Conservation (phyloP, 140 eudicot genomes). For the Flaveria floridana region DNA sequence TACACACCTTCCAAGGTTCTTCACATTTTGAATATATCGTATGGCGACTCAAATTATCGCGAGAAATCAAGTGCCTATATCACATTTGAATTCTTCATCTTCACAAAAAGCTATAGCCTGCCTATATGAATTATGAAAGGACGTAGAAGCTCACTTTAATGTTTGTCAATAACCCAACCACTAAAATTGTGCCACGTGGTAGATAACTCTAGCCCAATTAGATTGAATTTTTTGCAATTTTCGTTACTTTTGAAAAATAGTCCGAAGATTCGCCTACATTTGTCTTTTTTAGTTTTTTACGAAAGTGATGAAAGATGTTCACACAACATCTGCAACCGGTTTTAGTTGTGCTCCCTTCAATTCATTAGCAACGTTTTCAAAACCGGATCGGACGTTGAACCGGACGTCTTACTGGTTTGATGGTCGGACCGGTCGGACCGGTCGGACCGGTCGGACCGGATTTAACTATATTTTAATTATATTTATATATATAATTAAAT, state of each 20-base stretch:
- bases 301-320: too few relatives aligned
- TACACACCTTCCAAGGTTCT: background rate
- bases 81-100: constrained; percentile 21
- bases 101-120: background rate
- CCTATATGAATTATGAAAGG: constrained; percentile 1
- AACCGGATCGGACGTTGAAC: too few relatives aligned
- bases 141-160: constrained; percentile 22
- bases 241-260: background rate
- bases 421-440: too few relatives aligned
- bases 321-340: too few relatives aligned
- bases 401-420: too few relatives aligned
- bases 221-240: background rate
- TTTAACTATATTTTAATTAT: too few relatives aligned
- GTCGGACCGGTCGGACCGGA: too few relatives aligned
- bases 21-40: background rate
- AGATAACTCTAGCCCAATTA: background rate
- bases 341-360: too few relatives aligned
- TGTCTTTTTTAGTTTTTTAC: too few relatives aligned
- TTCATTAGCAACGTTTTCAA: too few relatives aligned
- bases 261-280: background rate
- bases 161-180: background rate
- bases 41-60: background rate
- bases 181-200: constrained; percentile 6
- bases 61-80: constrained; percentile 8
- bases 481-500: too few relatives aligned